Conservation (phyloP, 1,284 basidiomycete species). For the Sporisorium scitamineum region DNA sequence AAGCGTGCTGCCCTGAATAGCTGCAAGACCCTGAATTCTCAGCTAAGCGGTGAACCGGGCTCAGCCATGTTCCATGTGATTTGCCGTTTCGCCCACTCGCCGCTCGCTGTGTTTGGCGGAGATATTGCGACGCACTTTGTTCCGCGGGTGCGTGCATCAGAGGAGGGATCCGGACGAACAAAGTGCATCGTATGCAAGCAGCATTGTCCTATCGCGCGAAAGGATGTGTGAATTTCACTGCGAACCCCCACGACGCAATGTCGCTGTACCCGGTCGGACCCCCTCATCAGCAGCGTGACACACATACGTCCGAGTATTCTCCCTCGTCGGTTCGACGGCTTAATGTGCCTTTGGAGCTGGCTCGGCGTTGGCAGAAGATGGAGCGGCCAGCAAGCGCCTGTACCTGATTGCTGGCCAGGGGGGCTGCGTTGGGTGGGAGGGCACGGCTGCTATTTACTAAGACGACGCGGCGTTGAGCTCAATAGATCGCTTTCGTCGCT, state of each 20-base stretch:
- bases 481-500: conserved; percentile 24
- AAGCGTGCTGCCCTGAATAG: conserved; percentile 14
- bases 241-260: too few relatives aligned
- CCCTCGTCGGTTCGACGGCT: too few relatives aligned
- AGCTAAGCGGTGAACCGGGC: conserved; percentile 14
- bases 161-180: conserved; percentile 1
- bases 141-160: not conserved
- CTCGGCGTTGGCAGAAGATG: not conserved
- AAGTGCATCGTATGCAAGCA: not conserved
- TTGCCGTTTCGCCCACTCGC: not conserved
- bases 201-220: not conserved
- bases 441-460: not conserved
- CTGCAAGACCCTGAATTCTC: conserved; percentile 32
- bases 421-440: not conserved
- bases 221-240: too few relatives aligned
- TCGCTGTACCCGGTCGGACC: not conserved
- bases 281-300: not conserved
- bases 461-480: not conserved
- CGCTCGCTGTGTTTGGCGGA: too few relatives aligned
- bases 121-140: conserved; percentile 17
- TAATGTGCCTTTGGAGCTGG: not conserved
- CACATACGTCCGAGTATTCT: not conserved
- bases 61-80: conserved; percentile 6
- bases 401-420: not conserved
- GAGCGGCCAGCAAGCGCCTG: not conserved